These are phyloP conservation scores for Drechslera avenae DNA, from an alignment of 2,329 filamentous ascomycete genomes.

Conservation along the genomic window DNA sequence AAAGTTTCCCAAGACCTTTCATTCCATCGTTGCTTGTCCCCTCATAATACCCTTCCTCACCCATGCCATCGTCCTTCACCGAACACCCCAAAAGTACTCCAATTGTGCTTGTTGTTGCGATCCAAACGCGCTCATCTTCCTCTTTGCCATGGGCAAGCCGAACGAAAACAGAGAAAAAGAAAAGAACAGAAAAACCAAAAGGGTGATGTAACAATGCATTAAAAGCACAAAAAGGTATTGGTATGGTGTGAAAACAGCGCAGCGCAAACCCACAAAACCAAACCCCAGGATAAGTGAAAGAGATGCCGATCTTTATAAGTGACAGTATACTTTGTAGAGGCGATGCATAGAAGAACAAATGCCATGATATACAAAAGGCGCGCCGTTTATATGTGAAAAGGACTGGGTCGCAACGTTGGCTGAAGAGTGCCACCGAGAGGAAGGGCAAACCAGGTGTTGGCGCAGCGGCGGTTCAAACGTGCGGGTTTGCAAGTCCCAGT, in stretches of 20 bases:
- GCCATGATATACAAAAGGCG: constrained; percentile 31
- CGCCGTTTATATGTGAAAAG: constrained; percentile 24
- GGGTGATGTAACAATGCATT: constrained; percentile 3
- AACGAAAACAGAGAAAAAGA: not conserved
- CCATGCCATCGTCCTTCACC: no score
- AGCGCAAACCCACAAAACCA: not conserved
- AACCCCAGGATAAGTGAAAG: not conserved
- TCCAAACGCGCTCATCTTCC: not conserved
- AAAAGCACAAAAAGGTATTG: not conserved
- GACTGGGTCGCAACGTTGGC: constrained; percentile 9
- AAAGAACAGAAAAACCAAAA: not conserved
- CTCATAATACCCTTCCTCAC: no score
- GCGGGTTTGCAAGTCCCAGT: not conserved
- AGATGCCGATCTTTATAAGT: not conserved
- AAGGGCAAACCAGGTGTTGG: not conserved
- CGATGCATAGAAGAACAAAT: constrained; percentile 28
- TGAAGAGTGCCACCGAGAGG: constrained; percentile 9
- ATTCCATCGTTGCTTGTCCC: not conserved
- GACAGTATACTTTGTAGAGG: constrained; percentile 25
- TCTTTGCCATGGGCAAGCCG: not conserved
- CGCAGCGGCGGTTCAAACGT: not conserved
- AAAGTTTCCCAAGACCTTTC: not conserved
- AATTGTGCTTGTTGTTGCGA: no score
- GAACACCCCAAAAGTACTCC: no score
- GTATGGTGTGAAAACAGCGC: no score